phyloP scores from a whole-genome alignment of 176 grass and related monocot genomes.

The Ensete ventricosum region DNA sequence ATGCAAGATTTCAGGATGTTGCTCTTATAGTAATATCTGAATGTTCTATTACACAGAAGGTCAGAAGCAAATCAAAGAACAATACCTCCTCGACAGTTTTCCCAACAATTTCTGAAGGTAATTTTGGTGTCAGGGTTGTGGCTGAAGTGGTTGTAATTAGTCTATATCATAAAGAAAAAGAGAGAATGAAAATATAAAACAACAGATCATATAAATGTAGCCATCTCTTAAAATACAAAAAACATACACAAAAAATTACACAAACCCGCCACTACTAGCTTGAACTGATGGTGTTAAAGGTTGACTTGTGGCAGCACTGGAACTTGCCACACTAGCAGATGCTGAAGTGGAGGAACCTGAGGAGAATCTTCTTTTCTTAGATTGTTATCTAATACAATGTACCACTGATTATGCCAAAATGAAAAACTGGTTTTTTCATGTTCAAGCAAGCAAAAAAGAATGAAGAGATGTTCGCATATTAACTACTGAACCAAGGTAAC shows the following conservation, averaged over 20 bases:
- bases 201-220: not conserved
- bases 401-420: too few relatives aligned
- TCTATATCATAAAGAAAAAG: conserved; percentile 28
- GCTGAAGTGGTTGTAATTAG: conserved; percentile 34
- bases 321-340: conserved; percentile 37
- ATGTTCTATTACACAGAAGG: not conserved
- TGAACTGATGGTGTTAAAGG: conserved; percentile 52
- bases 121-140: conserved; percentile 47
- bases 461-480: too few relatives aligned
- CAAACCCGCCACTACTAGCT: conserved; percentile 61
- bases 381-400: too few relatives aligned
- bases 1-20: not conserved
- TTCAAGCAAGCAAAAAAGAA: too few relatives aligned
- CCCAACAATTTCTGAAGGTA: conserved; percentile 93
- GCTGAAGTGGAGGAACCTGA: conserved; percentile 42
- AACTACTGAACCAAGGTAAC: not conserved
- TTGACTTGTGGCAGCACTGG: conserved; percentile 44
- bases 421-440: too few relatives aligned
- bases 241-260: conserved; percentile 14
- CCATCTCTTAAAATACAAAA: not conserved
- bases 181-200: conserved; percentile 16
- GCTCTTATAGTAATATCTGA: not conserved
- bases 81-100: conserved; percentile 89
- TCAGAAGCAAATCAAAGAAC: not conserved
- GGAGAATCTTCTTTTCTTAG: not conserved